phyloP scores from a whole-genome alignment of 371 early-diverging fungal species.

The Apophysomyces sp. region DNA sequence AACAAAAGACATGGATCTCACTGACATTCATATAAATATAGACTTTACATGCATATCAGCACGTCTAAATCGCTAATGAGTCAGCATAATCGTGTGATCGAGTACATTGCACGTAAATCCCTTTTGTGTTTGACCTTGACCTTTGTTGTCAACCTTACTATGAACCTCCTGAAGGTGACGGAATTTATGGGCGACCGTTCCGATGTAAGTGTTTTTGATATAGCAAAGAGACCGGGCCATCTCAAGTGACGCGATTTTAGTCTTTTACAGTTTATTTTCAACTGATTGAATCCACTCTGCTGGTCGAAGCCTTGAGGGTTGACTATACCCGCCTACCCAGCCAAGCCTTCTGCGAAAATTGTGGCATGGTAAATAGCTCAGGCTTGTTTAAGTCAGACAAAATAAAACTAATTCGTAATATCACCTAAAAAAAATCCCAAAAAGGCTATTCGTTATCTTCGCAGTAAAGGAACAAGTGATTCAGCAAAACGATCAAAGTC shows the following conservation, averaged over 20 bases:
- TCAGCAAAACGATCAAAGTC: neutral
- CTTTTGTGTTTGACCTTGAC: conserved; percentile 36
- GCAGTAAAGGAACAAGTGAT: conserved; percentile 4
- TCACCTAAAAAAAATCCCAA: neutral
- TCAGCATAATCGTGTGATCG: conserved; percentile 35
- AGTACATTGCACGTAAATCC: conserved; percentile 48
- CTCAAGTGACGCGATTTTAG: conserved; percentile 9
- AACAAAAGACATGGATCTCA: neutral
- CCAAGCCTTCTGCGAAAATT: conserved; percentile 38
- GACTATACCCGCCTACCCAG: conserved; percentile 29
- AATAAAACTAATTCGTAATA: neutral
- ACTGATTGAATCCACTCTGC: conserved; percentile 39
- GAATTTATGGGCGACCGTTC: conserved; percentile 37
- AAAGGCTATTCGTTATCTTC: neutral
- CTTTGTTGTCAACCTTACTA: conserved; percentile 35
- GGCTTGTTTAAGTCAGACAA: neutral
- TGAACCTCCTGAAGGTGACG: conserved; percentile 46
- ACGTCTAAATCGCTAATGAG: conserved; percentile 31
- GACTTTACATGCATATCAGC: conserved; percentile 37
- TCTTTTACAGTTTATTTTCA: conserved; percentile 43
- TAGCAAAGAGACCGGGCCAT: neutral
- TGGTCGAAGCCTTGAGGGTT: conserved; percentile 43
- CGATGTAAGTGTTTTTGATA: conserved; percentile 25
- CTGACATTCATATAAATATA: neutral
- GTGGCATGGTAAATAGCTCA: conserved; percentile 31